phyloP scores from a whole-genome alignment of 306 rosid genomes.

The Quercus ilex region DNA sequence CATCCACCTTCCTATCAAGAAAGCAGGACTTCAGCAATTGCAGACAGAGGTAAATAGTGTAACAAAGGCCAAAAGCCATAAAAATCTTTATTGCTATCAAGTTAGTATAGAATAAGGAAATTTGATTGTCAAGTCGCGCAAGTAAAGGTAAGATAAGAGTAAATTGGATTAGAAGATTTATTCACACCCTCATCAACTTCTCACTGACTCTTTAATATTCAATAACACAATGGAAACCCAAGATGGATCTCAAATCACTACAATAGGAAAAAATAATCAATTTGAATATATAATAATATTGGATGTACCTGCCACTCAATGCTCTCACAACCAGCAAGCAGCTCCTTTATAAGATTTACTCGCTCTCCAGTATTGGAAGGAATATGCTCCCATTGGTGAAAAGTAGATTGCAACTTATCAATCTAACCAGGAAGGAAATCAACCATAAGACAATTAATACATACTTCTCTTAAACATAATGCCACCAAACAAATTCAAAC shows the following conservation, averaged over 20 bases:
- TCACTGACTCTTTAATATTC: background rate
- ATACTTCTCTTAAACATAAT: background rate
- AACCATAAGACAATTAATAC: conserved; percentile 3
- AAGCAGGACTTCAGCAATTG: conserved; percentile 55
- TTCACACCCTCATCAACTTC: conserved; percentile 2
- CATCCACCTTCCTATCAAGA: conserved; percentile 98
- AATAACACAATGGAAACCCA: background rate
- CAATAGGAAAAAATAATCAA: background rate
- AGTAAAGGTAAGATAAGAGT: background rate
- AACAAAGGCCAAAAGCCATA: background rate
- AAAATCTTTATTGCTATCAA: background rate
- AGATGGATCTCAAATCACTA: background rate
- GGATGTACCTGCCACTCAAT: conserved; percentile 87
- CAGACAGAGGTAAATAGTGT: conserved; percentile 3
- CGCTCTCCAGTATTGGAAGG: conserved; percentile 53
- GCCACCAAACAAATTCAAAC: too few relatives aligned
- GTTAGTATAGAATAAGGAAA: background rate
- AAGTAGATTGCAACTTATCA: conserved; percentile 75
- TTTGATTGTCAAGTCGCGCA: background rate
- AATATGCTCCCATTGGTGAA: conserved; percentile 74
- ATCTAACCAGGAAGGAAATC: conserved; percentile 44
- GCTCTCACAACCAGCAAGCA: conserved; percentile 69
- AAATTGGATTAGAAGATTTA: conserved; percentile 2
- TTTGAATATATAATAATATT: background rate
- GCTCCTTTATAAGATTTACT: conserved; percentile 57